phyloP scores from a whole-genome alignment of 306 rosid genomes.

The Ormosia semicastrata region DNA sequence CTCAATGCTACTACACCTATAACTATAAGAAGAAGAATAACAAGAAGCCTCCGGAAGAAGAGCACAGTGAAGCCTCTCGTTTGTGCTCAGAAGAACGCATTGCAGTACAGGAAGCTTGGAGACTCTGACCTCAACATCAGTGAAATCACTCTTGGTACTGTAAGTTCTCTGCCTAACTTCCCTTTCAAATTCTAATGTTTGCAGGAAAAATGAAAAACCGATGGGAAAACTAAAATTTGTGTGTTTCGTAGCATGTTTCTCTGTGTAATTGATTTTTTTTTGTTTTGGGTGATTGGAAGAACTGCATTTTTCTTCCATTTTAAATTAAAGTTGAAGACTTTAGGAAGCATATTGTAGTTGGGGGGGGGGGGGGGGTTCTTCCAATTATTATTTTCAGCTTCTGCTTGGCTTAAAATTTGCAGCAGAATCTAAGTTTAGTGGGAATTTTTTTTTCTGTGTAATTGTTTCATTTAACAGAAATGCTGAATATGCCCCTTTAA shows the following conservation, averaged over 20 bases:
- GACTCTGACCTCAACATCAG: slow-evolving; percentile 84
- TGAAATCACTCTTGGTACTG: slow-evolving; percentile 86
- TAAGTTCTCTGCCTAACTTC: slow-evolving; percentile 19
- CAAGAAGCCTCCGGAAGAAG: not conserved
- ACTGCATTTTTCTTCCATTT: not conserved
- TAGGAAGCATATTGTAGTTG: not conserved
- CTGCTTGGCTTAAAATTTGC: not conserved
- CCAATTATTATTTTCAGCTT: not conserved
- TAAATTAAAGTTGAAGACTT: not conserved
- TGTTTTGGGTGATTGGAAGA: not conserved
- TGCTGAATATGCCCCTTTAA: not conserved
- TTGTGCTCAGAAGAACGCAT: slow-evolving; percentile 38
- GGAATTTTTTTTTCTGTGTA: not conserved
- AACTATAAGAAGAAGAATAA: not conserved
- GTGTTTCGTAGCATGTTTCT: not conserved
- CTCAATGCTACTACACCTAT: not conserved
- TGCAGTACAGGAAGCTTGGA: slow-evolving; percentile 71
- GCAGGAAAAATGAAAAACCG: not conserved
- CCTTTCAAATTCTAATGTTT: not conserved
- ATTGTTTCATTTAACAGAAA: not conserved
- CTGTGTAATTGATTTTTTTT: no score
- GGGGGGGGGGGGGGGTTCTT: not conserved
- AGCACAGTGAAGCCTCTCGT: slow-evolving; percentile 16
- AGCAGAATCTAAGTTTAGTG: not conserved
- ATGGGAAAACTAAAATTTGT: no score